These are phyloP conservation scores for Termitomyces sp. DNA, from an alignment of 768 basidiomycete genomes.

Conservation along the genomic window DNA sequence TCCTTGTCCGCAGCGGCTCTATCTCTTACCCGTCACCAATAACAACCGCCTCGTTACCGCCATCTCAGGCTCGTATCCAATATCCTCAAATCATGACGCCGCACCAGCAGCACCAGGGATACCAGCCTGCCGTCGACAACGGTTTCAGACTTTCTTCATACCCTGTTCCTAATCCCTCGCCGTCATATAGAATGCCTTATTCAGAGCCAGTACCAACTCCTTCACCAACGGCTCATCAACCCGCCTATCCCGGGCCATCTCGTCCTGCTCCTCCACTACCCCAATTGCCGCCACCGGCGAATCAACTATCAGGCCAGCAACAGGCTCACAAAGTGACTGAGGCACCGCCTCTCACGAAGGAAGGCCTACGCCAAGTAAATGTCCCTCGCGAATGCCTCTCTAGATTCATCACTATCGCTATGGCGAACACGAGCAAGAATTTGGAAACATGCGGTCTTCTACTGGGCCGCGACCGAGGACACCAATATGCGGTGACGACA, in stretches of 20 bases:
- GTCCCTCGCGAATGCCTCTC: constrained; percentile 72
- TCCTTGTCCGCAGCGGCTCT: neutral
- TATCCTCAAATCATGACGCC: constrained; percentile 76
- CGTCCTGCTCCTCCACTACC: constrained; percentile 20
- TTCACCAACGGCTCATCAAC: neutral
- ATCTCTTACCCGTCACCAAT: constrained; percentile 47
- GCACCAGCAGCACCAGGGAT: constrained; percentile 75
- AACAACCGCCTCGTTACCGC: constrained; percentile 69
- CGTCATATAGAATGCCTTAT: neutral
- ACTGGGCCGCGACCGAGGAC: constrained; percentile 72
- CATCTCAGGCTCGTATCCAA: constrained; percentile 40
- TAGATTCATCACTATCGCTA: constrained; percentile 72
- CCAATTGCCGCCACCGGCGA: constrained; percentile 8
- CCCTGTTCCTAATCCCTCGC: neutral
- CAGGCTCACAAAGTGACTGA: neutral
- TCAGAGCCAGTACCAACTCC: constrained; percentile 14
- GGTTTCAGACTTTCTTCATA: neutral
- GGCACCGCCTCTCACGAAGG: constrained; percentile 34
- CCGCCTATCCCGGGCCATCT: constrained; percentile 17
- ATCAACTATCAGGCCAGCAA: neutral
- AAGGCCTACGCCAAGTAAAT: constrained; percentile 35
- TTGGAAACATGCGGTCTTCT: constrained; percentile 86
- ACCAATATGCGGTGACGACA: constrained; percentile 39
- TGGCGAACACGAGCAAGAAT: constrained; percentile 71
- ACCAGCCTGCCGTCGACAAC: constrained; percentile 56